Percentiles rank a stretch among this genome's conserved stretches.
These are phyloP conservation scores for Cetradonia linearis DNA, from an alignment of 495 filamentous ascomycete species.

Conservation along the genomic window DNA sequence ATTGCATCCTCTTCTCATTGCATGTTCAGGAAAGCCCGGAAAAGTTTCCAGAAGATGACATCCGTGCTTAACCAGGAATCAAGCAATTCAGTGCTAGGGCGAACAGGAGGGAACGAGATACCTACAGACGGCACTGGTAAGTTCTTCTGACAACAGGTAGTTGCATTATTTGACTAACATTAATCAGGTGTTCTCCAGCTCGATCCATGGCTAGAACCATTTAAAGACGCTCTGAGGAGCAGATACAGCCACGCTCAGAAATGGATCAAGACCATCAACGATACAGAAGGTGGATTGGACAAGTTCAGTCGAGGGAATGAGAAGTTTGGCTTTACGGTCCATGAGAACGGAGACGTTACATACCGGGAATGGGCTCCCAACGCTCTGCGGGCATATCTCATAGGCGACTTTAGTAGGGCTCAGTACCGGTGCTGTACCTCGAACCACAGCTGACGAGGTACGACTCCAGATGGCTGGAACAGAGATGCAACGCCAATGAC, in stretches of 20 bases:
- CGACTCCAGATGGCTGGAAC: constrained; percentile 70
- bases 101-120: constrained; percentile 25
- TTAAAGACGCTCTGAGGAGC: constrained; percentile 62
- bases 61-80: constrained; percentile 25
- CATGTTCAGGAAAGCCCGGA: neutral
- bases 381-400: constrained; percentile 70
- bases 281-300: constrained; percentile 79
- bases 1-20: neutral
- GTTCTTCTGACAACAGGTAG: neutral
- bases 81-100: constrained; percentile 21
- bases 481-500: constrained; percentile 72
- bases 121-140: constrained; percentile 46
- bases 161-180: constrained; percentile 18
- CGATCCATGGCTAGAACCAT: constrained; percentile 85
- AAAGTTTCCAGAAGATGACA: constrained; percentile 14
- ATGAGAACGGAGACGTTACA: constrained; percentile 68
- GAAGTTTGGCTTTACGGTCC: constrained; percentile 69
- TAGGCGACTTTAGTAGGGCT: constrained; percentile 86
- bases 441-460: neutral
- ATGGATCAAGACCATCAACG: constrained; percentile 77
- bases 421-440: neutral
- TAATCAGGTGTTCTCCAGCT: constrained; percentile 68
- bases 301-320: constrained; percentile 88
- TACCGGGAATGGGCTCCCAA: constrained; percentile 98
- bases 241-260: constrained; percentile 72